phyloP scores from a whole-genome alignment of 2,329 filamentous ascomycete genomes.

The Fonsecaea pedrosoi region DNA sequence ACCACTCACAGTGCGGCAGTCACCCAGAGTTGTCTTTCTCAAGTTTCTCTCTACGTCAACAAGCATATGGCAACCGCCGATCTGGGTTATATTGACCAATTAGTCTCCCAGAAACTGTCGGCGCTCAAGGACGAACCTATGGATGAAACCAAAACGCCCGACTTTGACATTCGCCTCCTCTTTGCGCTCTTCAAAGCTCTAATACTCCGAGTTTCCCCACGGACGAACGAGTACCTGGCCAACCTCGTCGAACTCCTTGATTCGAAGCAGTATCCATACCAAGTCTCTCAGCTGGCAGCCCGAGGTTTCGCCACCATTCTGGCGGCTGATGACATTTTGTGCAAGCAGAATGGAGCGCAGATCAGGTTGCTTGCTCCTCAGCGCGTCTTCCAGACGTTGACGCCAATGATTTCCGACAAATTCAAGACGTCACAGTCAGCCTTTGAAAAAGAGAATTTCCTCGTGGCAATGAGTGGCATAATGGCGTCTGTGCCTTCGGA shows the following conservation, averaged over 20 bases:
- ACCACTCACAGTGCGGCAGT: slow-evolving; percentile 26
- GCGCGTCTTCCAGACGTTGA: slow-evolving; percentile 65
- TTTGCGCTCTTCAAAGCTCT: slow-evolving; percentile 69
- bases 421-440: slow-evolving; percentile 55
- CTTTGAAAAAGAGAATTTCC: slow-evolving; percentile 63
- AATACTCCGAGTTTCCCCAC: slow-evolving; percentile 59
- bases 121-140: slow-evolving; percentile 29
- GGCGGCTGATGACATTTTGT: slow-evolving; percentile 66
- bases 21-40: slow-evolving; percentile 35
- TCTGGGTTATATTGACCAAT: slow-evolving; percentile 44
- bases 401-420: slow-evolving; percentile 61
- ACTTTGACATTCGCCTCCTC: slow-evolving; percentile 57
- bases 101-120: slow-evolving; percentile 41
- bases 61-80: slow-evolving; percentile 45
- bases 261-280: slow-evolving; percentile 49
- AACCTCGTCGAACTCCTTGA: slow-evolving; percentile 56
- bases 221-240: slow-evolving; percentile 58
- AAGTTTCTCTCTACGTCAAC: slow-evolving; percentile 48
- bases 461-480: slow-evolving; percentile 68
- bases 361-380: slow-evolving; percentile 69
- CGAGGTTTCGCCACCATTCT: slow-evolving; percentile 66
- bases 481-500: slow-evolving; percentile 65
- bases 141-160: slow-evolving; percentile 43
- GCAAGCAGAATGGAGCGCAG: slow-evolving; percentile 65
- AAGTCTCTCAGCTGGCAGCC: slow-evolving; percentile 59